Conservation (phyloP, 2,329 filamentous ascomycete species). For the Monosporascus sp. region DNA sequence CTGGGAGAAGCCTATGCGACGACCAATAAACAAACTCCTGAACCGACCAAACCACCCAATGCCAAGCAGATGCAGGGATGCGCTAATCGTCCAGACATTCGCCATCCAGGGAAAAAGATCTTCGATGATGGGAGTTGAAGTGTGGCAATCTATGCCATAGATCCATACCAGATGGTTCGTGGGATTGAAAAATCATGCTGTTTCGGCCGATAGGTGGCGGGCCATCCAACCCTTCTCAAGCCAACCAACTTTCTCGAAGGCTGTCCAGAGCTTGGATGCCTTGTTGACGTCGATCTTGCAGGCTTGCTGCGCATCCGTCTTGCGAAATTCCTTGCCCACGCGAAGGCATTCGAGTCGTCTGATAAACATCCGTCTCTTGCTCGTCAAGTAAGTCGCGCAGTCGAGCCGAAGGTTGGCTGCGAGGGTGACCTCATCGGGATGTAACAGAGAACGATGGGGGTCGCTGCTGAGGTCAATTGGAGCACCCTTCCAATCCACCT, state of each 20-base stretch:
- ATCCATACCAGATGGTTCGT: slow-evolving; percentile 18
- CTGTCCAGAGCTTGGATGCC: slow-evolving; percentile 85
- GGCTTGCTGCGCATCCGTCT: slow-evolving; percentile 93
- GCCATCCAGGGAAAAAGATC: not conserved
- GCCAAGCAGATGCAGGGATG: slow-evolving; percentile 6
- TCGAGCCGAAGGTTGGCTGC: slow-evolving; percentile 77
- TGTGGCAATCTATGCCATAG: not conserved
- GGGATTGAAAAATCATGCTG: not conserved
- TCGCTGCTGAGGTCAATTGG: slow-evolving; percentile 71
- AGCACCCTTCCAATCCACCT: slow-evolving; percentile 82
- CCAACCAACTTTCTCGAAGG: slow-evolving; percentile 84
- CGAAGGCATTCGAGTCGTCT: slow-evolving; percentile 62
- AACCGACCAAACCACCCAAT: slow-evolving; percentile 2
- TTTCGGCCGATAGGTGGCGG: slow-evolving; percentile 22
- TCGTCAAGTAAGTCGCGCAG: slow-evolving; percentile 83
- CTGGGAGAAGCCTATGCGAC: slow-evolving; percentile 8
- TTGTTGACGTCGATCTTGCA: slow-evolving; percentile 99
- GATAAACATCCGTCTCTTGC: slow-evolving; percentile 87
- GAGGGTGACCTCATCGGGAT: slow-evolving; percentile 70
- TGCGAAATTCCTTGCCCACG: slow-evolving; percentile 79
- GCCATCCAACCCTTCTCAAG: slow-evolving; percentile 51
- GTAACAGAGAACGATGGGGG: slow-evolving; percentile 63
- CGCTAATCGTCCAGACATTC: not conserved
- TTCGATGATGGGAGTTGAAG: not conserved
- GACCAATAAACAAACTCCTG: slow-evolving; percentile 5